These are phyloP conservation scores for Didymella arachidicola DNA, from an alignment of 2,329 filamentous ascomycete species.

Conservation along the genomic window DNA sequence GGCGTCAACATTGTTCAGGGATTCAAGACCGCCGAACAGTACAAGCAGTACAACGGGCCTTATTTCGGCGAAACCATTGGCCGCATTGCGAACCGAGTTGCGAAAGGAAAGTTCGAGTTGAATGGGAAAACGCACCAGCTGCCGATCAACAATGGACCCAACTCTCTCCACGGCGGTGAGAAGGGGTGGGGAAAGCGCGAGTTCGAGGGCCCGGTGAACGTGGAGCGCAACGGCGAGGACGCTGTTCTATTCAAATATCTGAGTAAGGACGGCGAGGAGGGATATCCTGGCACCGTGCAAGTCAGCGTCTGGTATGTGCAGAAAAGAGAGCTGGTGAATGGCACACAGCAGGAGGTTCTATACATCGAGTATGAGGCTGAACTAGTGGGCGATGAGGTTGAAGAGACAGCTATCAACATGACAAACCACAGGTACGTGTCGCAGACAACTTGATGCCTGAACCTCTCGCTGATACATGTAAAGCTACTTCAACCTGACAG, in stretches of 20 bases:
- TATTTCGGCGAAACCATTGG: constrained; percentile 96
- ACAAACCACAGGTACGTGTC: constrained; percentile 86
- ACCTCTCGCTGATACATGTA: not conserved
- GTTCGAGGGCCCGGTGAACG: constrained; percentile 74
- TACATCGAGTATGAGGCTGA: constrained; percentile 90
- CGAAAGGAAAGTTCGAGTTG: constrained; percentile 74
- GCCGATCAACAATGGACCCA: constrained; percentile 77
- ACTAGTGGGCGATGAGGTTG: constrained; percentile 73
- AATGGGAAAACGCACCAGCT: constrained; percentile 77
- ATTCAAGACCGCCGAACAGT: constrained; percentile 78
- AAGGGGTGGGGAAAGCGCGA: constrained; percentile 82
- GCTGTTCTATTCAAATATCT: constrained; percentile 59
- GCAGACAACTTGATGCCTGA: too few relatives aligned
- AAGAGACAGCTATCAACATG: constrained; percentile 92
- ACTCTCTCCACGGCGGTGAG: constrained; percentile 65
- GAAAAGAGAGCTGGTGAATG: constrained; percentile 69
- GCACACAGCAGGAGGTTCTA: constrained; percentile 73
- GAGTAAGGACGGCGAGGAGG: constrained; percentile 84
- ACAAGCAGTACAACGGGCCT: constrained; percentile 75
- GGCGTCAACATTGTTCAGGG: constrained; percentile 87
- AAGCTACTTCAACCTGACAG: constrained; percentile 74
- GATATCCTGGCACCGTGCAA: constrained; percentile 86
- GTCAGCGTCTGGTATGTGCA: constrained; percentile 80
- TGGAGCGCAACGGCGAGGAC: constrained; percentile 57
- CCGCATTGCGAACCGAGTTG: constrained; percentile 80